A percentile compares a stretch with the other conserved stretches of the same genome.
These are phyloP conservation scores for Biscogniauxia marginata DNA, from an alignment of 2,329 filamentous ascomycete genomes.

Conservation along the genomic window DNA sequence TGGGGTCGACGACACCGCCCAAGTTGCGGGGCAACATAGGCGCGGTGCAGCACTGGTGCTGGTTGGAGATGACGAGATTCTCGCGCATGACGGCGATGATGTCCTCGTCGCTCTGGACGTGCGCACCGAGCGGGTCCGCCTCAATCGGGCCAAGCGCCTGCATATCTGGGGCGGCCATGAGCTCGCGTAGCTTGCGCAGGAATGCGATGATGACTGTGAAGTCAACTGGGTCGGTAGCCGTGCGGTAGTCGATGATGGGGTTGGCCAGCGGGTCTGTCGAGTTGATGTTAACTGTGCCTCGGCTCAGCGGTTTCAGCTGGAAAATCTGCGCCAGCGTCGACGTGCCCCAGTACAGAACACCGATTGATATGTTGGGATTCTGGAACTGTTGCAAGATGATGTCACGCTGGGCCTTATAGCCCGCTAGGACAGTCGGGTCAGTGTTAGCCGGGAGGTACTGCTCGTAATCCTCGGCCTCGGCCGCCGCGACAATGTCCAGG, in stretches of 20 bases:
- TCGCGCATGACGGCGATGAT: slow-evolving; percentile 22
- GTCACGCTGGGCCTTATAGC: slow-evolving; percentile 38
- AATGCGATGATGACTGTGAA: slow-evolving; percentile 34
- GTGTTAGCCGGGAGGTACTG: slow-evolving; percentile 33
- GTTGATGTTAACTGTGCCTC: slow-evolving; percentile 40
- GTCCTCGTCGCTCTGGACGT: slow-evolving; percentile 24
- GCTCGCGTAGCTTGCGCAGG: slow-evolving; percentile 33
- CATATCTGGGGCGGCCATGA: slow-evolving; percentile 21
- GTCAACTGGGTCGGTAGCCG: slow-evolving; percentile 39
- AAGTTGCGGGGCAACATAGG: slow-evolving; percentile 41
- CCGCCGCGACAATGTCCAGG: slow-evolving; percentile 24
- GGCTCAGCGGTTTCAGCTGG: slow-evolving; percentile 38
- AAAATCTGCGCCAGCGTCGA: slow-evolving; percentile 30
- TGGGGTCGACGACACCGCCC: slow-evolving; percentile 44
- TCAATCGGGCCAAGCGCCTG: slow-evolving; percentile 9
- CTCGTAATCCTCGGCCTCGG: slow-evolving; percentile 33
- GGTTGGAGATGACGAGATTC: slow-evolving; percentile 20
- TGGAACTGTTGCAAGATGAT: slow-evolving; percentile 32
- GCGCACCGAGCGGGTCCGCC: slow-evolving; percentile 11
- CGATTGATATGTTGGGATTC: slow-evolving; percentile 25
- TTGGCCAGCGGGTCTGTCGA: slow-evolving; percentile 32
- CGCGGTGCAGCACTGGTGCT: slow-evolving; percentile 31
- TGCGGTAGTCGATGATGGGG: slow-evolving; percentile 40
- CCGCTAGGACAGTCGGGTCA: slow-evolving; percentile 36
- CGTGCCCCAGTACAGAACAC: slow-evolving; percentile 34